Evolutionary conservation across 148 eudicot genomes (phyloP), one percentile per base, ranked within the genome.

Genomic region (Hydrangea macrophylla): DNA sequence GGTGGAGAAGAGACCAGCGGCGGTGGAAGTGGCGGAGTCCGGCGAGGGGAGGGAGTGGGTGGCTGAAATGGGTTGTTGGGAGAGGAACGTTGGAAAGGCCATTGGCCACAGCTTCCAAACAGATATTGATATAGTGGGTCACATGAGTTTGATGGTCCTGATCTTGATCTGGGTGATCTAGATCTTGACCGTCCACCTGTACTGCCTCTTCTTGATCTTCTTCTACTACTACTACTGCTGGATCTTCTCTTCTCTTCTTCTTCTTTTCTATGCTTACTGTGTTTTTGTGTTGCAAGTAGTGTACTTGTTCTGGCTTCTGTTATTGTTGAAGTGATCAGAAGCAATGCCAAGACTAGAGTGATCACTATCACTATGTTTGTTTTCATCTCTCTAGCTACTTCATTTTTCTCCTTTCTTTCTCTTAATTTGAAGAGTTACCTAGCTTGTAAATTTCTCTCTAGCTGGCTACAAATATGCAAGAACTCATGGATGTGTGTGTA

Each of bases 51-150:
- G 0, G 64, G 64, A 23, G 30, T 62, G 1, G 62, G 56, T n/a
- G 48, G 44, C 1, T 64, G 31, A 36, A 78, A 78, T 2, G 81
- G 81, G 68, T 78, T 78, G 58, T 70, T 42, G 2, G 75, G 69
- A n/a, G 81, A 78, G n/a, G 60, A 39, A 31, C 74, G 74, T 11
- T 35, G 8, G 59, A 78, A 78, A 37, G 81, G 81, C 81, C 81
- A 78, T 27, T 70, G 75, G 11, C 75, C 74, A n/a, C 81, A 78
- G 27, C 22, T 54, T 5, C 67, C 70, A 6, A 73, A 78, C 24
- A 78, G 68, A 64, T 69, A 78, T 6, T 59, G 48, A 28, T 64
- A 78, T 1, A 78, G 60, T 13, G 81, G 78, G 32, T 78, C 81
- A 37, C 81, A n/a, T n/a, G n/a, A 78, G 13, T 55, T 65, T 2